Evolutionary conservation across 257 asterid genomes (phyloP).

Genomic region (Scutellaria minor): DNA sequence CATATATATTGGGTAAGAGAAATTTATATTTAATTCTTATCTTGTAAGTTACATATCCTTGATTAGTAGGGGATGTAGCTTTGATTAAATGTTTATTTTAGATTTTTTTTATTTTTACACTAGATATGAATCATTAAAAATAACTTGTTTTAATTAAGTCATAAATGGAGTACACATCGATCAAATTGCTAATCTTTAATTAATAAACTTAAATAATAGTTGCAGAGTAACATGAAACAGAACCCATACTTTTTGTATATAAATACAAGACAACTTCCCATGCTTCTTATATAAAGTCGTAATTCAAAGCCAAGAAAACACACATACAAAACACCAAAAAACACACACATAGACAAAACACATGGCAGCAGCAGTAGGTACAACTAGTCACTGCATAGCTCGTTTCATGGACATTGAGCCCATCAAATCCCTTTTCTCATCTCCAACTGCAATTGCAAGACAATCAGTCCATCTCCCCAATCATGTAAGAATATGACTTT

Average conservation of each 20-base stretch:
- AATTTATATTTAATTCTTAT: too few relatives aligned
- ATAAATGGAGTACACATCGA: not conserved
- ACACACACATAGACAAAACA: constrained; percentile 13
- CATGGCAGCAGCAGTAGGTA: constrained; percentile 47
- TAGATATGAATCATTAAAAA: not conserved
- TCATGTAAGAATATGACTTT: constrained; percentile 41
- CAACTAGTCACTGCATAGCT: constrained; percentile 41
- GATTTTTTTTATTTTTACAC: not conserved
- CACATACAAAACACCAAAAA: not conserved
- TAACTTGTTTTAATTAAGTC: not conserved
- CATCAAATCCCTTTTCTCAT: constrained; percentile 44
- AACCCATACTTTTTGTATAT: constrained; percentile 9
- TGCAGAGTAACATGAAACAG: not conserved
- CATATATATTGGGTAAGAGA: too few relatives aligned
- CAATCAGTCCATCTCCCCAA: constrained; percentile 47
- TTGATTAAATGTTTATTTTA: not conserved
- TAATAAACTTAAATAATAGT: not conserved
- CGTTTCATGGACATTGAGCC: constrained; percentile 53
- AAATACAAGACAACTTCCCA: constrained; percentile 11
- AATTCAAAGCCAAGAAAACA: not conserved
- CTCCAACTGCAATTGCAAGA: constrained; percentile 46
- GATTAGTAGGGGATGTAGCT: too few relatives aligned
- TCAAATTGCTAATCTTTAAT: not conserved
- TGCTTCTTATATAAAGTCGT: constrained; percentile 25
- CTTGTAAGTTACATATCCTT: too few relatives aligned